Base-by-base conservation (phyloP, 176 grass and related monocot species). In the Raddia guianensis region DNA sequence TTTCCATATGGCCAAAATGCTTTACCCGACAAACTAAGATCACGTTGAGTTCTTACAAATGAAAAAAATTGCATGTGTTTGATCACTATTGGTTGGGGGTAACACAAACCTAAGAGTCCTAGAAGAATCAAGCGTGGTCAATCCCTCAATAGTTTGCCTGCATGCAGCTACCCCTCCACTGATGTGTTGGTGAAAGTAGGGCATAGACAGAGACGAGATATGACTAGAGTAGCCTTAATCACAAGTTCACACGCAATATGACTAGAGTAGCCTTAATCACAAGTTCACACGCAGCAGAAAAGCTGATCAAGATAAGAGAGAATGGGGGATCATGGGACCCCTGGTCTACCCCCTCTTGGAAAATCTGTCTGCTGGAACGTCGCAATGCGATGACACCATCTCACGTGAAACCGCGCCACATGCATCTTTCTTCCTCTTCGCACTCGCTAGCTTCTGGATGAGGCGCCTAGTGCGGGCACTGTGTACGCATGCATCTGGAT, bases 331-430 rank as follows among this genome's bases (percentile, higher is more conserved):
- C 32, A 70, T 27, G 72, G 80, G 67, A 75, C n/a, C 87, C 72
- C 59, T 33, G 8, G 14, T 56, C 64, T 64, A 66, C 66, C 1
- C 49, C 49, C 7, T 9, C 27, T 64, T 45, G 77, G 77, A 85
- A 89, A 89, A 85, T 89, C 78, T 89, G 82, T 85, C 87, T 89
- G 66, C 58, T 72, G 16, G 49, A 75, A 81, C 63, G 14, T 27
- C 8, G 64, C 16, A 45, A 8, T 12, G 60, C 18, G 73, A 78
- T 58, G 79, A 43, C 43, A 73, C 21, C 0, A 74, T 66, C 51
- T 82, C 79, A 19, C 79, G 50, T 72, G 68, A 51, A 49, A 46
- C 49, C 51, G 8, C 46, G 8, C 46, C 68, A 73, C 44, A 82
- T 53, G 45, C 56, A 19, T 40, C 42, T 55, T 55, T 49, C 12